Evolutionary conservation across 306 rosid genomes (phyloP), one percentile per base, ranked within the genome.

Genomic region (Ormosia emarginata): DNA sequence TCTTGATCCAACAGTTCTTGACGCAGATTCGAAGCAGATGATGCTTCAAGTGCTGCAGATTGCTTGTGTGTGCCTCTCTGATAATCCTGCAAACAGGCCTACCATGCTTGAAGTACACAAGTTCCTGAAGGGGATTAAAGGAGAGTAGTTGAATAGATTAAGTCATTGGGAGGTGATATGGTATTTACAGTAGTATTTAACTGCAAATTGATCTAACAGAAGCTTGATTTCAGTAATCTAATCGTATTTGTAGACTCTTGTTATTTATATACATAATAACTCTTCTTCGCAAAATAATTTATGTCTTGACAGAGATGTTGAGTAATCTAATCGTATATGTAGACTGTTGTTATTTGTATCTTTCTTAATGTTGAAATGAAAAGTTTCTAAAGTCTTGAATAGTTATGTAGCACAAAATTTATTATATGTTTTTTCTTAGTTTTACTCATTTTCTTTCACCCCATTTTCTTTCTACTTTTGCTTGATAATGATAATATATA

Each of bases 31-130:
- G 0, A 91, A 96, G 93, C 91, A 73, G 74, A 84, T 74, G 89
- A 96, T 96, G 98, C 92, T 96, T 83, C 94, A 85, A 71, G 78
- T 85, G 85, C 89, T 96, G 67, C 90, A 90, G 84, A 93, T 96
- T 86, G 97, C 98, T 55, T 85, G 92, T 82, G 88, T 84, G 0
- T 96, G 99, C 85, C 79, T 96, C 4, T 88, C 97, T 33, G 98
- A 93, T n/a, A 91, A 90, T 82, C 99, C 99, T 58, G 94, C 93
- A 8, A 83, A 88, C 65, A 89, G 99, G 71, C 98, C 99, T 71
- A 91, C 93, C 72, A 96, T 96, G 98, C 97, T 90, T 82, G 97
- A 91, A 83, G 99, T 90, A 30, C 84, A 89, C 77, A 92, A 94
- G 91, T 86, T 88, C 73, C 83, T 93, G 61, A 85, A 92, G 82